A percentile compares a stretch with the other conserved stretches of the same genome.
Conservation (phyloP, 2,329 filamentous ascomycete genomes). For the Colletotrichum australisinense region DNA sequence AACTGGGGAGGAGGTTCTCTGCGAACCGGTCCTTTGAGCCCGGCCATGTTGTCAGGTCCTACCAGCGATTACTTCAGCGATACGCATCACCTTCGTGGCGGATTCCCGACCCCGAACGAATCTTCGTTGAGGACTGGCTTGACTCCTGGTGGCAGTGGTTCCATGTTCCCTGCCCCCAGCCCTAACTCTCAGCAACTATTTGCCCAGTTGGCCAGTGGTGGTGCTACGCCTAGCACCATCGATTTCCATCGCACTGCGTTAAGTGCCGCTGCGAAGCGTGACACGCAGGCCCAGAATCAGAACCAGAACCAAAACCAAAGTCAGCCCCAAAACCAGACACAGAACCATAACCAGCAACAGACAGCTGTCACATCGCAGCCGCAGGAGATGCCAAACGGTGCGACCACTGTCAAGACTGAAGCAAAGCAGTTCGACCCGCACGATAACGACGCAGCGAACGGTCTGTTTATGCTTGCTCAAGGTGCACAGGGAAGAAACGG, state of each 20-base stretch:
- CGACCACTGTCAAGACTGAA: conserved; percentile 56
- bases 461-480: conserved; percentile 89
- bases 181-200: conserved; percentile 84
- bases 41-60: conserved; percentile 95
- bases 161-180: conserved; percentile 95
- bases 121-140: conserved; percentile 91
- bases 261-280: conserved; percentile 76
- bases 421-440: conserved; percentile 80
- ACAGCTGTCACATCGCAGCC: conserved; percentile 38
- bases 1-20: conserved; percentile 88
- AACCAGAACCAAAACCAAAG: conserved; percentile 43
- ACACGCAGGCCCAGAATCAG: conserved; percentile 59
- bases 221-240: conserved; percentile 87
- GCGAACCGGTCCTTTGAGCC: conserved; percentile 91
- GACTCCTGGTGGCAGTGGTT: conserved; percentile 93
- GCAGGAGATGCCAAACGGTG: conserved; percentile 51
- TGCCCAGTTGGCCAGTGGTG: conserved; percentile 81
- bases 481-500: conserved; percentile 79
- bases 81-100: conserved; percentile 79
- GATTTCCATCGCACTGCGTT: conserved; percentile 96
- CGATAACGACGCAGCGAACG: conserved; percentile 95
- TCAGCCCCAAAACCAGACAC: conserved; percentile 12
- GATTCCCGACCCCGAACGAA: conserved; percentile 96
- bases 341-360: conserved; percentile 38
- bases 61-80: conserved; percentile 89